Percentiles rank a stretch among this genome's conserved stretches.
phyloP scores from a whole-genome alignment of 768 basidiomycete species.

The Suillus ampliporus region DNA sequence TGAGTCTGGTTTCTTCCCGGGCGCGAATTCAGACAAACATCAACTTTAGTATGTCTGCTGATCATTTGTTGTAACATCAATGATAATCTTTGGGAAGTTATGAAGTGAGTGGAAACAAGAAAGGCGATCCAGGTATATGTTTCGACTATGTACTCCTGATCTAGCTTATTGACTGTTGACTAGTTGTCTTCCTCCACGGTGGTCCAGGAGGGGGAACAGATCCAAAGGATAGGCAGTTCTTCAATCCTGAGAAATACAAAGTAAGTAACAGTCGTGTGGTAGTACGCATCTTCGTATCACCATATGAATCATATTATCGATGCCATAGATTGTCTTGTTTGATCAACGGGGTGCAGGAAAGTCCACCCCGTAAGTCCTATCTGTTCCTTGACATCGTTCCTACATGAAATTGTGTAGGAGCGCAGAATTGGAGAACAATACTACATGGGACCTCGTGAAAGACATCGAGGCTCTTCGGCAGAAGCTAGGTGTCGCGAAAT shows the following conservation, averaged over 20 bases:
- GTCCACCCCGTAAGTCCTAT: slow-evolving; percentile 71
- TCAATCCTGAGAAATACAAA: slow-evolving; percentile 87
- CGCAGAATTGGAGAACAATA: slow-evolving; percentile 84
- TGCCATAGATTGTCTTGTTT: slow-evolving; percentile 74
- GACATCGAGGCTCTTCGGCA: slow-evolving; percentile 86
- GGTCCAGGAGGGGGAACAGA: slow-evolving; percentile 84
- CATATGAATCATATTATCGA: not conserved
- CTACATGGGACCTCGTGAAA: slow-evolving; percentile 91
- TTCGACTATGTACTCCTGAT: slow-evolving; percentile 8
- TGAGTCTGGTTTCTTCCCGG: slow-evolving; percentile 71
- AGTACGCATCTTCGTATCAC: slow-evolving; percentile 7
- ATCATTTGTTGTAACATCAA: not conserved
- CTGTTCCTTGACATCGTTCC: not conserved
- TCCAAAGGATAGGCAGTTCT: slow-evolving; percentile 73
- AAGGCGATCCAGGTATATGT: slow-evolving; percentile 69
- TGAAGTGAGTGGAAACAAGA: slow-evolving; percentile 79
- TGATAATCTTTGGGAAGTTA: slow-evolving; percentile 54
- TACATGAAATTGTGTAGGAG: slow-evolving; percentile 47
- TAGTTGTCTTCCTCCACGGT: slow-evolving; percentile 84
- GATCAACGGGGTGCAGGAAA: slow-evolving; percentile 92
- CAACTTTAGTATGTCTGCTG: slow-evolving; percentile 67
- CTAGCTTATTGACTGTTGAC: not conserved
- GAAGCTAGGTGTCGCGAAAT: slow-evolving; percentile 78
- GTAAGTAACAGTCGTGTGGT: slow-evolving; percentile 37
- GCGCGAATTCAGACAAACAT: slow-evolving; percentile 53